Evolutionary conservation across 2,329 filamentous ascomycete species (phyloP).

Genomic region (Alternaria ventricosa): DNA sequence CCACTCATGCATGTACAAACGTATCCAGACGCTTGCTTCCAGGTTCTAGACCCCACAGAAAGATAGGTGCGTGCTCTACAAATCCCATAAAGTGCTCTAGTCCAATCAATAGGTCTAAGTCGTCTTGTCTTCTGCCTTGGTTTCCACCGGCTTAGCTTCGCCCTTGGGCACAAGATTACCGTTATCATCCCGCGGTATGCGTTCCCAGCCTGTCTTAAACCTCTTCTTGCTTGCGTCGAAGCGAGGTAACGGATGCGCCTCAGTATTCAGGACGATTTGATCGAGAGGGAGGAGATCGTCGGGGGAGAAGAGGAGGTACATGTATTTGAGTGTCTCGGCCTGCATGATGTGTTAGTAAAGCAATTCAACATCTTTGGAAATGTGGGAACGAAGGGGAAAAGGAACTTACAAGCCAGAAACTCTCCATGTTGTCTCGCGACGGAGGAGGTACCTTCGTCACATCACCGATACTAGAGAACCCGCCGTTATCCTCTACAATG

Average conservation of each 20-base stretch:
- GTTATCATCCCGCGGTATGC: conserved; percentile 63
- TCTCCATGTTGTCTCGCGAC: conserved; percentile 92
- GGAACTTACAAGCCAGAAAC: conserved; percentile 86
- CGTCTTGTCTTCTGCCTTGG: neutral
- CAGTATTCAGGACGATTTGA: conserved; percentile 91
- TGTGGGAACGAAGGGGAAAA: neutral
- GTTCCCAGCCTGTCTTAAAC: conserved; percentile 81
- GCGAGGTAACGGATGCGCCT: conserved; percentile 87
- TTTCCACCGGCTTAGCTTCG: conserved; percentile 1
- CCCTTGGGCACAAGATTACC: conserved; percentile 35
- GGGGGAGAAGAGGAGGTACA: conserved; percentile 92
- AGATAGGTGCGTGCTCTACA: neutral
- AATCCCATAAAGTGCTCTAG: neutral
- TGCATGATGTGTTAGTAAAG: conserved; percentile 39
- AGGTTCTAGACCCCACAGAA: neutral
- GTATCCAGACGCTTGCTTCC: neutral
- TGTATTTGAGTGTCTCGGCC: conserved; percentile 97
- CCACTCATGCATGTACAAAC: neutral
- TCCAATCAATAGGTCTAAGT: neutral
- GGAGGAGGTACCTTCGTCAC: conserved; percentile 74
- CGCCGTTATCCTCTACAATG: conserved; percentile 75
- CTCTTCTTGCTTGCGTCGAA: conserved; percentile 78
- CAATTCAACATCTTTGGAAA: neutral
- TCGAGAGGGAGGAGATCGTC: conserved; percentile 83
- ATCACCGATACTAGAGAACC: conserved; percentile 81